These are phyloP conservation scores for Selaginella moellendorffii DNA, from an alignment of 75 land plant species.

Conservation along the genomic window DNA sequence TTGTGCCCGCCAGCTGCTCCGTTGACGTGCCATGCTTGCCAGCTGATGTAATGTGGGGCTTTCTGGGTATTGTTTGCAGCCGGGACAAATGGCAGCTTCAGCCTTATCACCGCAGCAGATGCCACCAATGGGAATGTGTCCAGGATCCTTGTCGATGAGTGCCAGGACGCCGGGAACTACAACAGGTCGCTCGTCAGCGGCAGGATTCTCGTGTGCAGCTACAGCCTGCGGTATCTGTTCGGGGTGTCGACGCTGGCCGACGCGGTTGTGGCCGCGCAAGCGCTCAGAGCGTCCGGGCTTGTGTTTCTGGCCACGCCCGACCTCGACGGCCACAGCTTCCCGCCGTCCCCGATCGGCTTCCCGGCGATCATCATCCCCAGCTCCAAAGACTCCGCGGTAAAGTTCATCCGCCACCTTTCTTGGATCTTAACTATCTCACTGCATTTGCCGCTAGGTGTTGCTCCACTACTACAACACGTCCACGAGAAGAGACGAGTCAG, in stretches of 20 bases:
- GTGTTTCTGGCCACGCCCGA: conserved; percentile 52
- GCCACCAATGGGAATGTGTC: not conserved
- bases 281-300: conserved; percentile 72
- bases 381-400: conserved; percentile 63
- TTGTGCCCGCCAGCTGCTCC: no score
- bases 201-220: conserved; percentile 69
- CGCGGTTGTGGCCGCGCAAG: conserved; percentile 51
- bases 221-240: conserved; percentile 57
- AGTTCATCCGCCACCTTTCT: not conserved
- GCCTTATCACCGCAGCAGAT: not conserved
- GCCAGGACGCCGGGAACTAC: conserved; percentile 59
- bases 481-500: not conserved
- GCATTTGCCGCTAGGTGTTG: not conserved
- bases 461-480: conserved; percentile 1
- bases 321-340: conserved; percentile 47
- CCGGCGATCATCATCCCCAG: conserved; percentile 75
- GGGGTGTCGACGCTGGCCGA: conserved; percentile 57
- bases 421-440: not conserved
- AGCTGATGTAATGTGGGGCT: no score
- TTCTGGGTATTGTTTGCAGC: not conserved
- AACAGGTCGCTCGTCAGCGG: conserved; percentile 40
- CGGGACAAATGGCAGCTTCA: not conserved
- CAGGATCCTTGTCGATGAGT: conserved; percentile 25
- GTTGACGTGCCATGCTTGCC: no score
- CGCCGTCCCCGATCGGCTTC: conserved; percentile 67